Percentiles rank a stretch among this genome's conserved stretches.
These are phyloP conservation scores for Dioszegia aurantiaca DNA, from an alignment of 768 basidiomycete species.

Conservation along the genomic window DNA sequence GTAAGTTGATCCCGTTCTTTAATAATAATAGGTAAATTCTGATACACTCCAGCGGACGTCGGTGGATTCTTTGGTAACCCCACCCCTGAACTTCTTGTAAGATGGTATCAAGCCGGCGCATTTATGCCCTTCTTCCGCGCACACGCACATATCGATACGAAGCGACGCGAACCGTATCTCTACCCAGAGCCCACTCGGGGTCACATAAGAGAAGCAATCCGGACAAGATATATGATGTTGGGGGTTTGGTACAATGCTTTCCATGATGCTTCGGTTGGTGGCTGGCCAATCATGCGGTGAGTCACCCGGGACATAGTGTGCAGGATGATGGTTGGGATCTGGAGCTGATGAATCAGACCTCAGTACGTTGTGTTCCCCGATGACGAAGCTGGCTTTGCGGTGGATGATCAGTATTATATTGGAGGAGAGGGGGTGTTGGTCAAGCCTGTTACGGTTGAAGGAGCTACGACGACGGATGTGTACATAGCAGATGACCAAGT, in stretches of 20 bases:
- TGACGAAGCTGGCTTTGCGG: conserved; percentile 75
- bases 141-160: conserved; percentile 96
- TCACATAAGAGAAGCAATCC: conserved; percentile 72
- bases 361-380: conserved; percentile 92
- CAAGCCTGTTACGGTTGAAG: conserved; percentile 80
- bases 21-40: conserved; percentile 14
- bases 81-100: conserved; percentile 84
- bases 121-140: conserved; percentile 98
- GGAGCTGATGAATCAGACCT: conserved; percentile 62
- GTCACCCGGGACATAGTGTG: too few relatives aligned
- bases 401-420: conserved; percentile 93
- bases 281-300: conserved; percentile 78
- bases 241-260: conserved; percentile 98
- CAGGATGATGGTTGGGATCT: too few relatives aligned
- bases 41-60: conserved; percentile 70
- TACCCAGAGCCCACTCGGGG: conserved; percentile 84
- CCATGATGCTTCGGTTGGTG: conserved; percentile 76
- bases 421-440: conserved; percentile 83
- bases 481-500: conserved; percentile 84
- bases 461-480: conserved; percentile 65
- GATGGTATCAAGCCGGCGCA: conserved; percentile 95
- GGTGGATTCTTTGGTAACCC: conserved; percentile 99
- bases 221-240: conserved; percentile 78
- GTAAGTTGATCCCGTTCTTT: conserved; percentile 57
- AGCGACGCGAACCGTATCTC: conserved; percentile 92